Evolutionary conservation across 192 early-diverging fungal species (phyloP).

Genomic region (Backusella tarrabulga): DNA sequence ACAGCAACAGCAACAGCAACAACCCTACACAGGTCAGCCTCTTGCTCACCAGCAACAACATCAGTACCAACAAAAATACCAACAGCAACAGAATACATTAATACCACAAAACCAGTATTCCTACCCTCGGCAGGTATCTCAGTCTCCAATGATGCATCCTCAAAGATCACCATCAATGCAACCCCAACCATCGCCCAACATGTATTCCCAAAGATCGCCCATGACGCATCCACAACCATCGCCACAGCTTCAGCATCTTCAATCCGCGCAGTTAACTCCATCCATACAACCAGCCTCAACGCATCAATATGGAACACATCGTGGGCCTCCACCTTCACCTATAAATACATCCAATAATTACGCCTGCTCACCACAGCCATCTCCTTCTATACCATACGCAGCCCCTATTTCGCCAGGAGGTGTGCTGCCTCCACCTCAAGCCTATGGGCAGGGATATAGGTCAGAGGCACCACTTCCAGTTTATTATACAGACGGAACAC

Average conservation of each 20-base stretch:
- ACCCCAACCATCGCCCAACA: not conserved
- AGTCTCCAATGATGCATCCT: not conserved
- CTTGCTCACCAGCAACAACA: not conserved
- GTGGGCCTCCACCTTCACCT: not conserved
- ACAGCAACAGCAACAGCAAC: not conserved
- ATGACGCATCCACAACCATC: not conserved
- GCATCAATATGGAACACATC: not conserved
- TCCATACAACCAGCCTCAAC: not conserved
- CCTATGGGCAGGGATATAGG: not conserved
- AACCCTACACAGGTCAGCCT: not conserved
- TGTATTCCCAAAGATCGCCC: slow-evolving; percentile 1
- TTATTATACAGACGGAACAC: not conserved
- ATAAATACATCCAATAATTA: not conserved
- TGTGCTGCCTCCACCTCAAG: not conserved
- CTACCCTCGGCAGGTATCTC: not conserved
- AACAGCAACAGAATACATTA: not conserved
- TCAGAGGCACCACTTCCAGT: not conserved
- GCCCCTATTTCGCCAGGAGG: not conserved
- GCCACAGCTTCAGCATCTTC: not conserved
- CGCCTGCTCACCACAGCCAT: not conserved
- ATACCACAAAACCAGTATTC: not conserved
- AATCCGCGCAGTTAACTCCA: not conserved
- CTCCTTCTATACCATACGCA: not conserved
- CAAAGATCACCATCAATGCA: slow-evolving; percentile 3
- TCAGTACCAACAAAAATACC: not conserved